Evolutionary conservation across 768 basidiomycete genomes (phyloP).

Genomic region (Russula brevipes): DNA sequence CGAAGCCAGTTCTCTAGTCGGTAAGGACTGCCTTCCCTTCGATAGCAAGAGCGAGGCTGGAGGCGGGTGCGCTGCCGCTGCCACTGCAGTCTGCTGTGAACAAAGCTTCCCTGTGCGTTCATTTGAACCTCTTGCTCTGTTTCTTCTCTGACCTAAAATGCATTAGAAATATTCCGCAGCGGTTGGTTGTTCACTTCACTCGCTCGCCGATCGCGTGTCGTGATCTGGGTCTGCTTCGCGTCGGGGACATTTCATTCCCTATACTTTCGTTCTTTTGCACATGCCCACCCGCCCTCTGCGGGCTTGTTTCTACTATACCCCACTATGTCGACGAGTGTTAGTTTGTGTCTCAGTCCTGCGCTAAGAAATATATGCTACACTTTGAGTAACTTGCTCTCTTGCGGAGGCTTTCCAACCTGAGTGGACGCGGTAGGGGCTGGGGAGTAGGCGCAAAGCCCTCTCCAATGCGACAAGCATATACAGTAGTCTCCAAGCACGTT

Average conservation of each 20-base stretch:
- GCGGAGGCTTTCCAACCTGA: no score
- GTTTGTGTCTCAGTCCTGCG: neutral
- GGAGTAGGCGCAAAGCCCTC: no score
- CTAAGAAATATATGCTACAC: no score
- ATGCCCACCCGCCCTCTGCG: neutral
- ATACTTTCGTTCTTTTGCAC: constrained; percentile 15
- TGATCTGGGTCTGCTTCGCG: neutral
- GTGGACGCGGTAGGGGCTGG: no score
- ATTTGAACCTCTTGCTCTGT: neutral
- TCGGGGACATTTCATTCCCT: constrained; percentile 15
- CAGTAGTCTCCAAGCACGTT: no score
- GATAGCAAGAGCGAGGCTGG: neutral
- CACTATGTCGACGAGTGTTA: neutral
- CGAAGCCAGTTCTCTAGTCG: neutral
- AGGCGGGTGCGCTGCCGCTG: no score
- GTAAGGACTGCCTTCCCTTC: neutral
- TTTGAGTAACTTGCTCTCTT: no score
- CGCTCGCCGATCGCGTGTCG: no score
- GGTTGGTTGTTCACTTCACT: neutral
- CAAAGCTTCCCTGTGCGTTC: neutral
- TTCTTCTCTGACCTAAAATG: neutral
- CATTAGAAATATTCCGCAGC: neutral
- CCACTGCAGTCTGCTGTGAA: neutral
- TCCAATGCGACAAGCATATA: no score
- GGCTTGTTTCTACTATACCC: neutral